Evolutionary conservation across 345 rosid species (phyloP).

Genomic region (Murraya koenigii): DNA sequence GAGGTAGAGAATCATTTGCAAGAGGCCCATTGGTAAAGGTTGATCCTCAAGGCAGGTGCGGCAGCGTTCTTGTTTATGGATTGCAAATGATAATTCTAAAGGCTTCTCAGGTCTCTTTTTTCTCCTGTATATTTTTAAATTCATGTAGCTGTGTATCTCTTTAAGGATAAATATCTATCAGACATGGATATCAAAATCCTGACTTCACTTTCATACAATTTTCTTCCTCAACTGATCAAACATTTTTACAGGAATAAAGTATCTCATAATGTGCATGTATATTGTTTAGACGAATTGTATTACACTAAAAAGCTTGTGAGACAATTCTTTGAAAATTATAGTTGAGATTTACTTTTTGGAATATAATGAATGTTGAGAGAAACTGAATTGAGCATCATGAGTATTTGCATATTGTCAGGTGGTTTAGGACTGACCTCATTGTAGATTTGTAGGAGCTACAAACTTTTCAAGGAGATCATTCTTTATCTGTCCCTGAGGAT

Average conservation of each 20-base stretch:
- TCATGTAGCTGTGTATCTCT: not conserved
- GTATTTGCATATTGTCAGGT: not conserved
- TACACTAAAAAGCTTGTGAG: not conserved
- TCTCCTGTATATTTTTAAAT: slow-evolving; percentile 12
- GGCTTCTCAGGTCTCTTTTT: slow-evolving; percentile 83
- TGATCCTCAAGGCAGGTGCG: slow-evolving; percentile 99
- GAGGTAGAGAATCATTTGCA: slow-evolving; percentile 91
- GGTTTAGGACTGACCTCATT: not conserved
- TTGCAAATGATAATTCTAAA: slow-evolving; percentile 94
- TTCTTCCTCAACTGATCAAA: not conserved
- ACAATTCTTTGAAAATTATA: not conserved
- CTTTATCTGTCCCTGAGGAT: not conserved
- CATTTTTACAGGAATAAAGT: not conserved
- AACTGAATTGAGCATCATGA: not conserved
- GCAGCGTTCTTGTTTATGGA: slow-evolving; percentile 86
- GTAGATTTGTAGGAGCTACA: not conserved
- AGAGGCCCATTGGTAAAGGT: slow-evolving; percentile 79
- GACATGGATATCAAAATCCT: not conserved
- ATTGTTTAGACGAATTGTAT: not conserved
- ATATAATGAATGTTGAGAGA: not conserved
- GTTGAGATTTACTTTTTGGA: not conserved
- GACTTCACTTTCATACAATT: not conserved
- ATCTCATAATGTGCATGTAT: not conserved
- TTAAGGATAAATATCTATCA: not conserved
- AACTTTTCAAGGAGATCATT: not conserved